phyloP scores from a whole-genome alignment of 108 stramenopile genomes.

The Fragilaria crotonensis region DNA sequence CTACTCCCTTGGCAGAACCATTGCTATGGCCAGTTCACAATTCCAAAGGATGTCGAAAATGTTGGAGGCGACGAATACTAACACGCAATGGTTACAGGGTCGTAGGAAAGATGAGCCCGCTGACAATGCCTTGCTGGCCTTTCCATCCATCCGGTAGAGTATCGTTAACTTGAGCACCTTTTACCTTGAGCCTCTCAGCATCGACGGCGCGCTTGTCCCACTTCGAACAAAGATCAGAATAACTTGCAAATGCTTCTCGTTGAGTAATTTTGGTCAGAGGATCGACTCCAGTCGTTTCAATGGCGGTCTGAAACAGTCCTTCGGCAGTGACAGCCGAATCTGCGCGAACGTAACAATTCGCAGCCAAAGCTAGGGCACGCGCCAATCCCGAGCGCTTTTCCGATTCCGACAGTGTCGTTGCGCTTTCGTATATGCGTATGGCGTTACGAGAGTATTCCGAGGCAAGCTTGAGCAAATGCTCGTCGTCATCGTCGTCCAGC shows the following conservation, averaged over 20 bases:
- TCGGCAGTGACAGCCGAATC: constrained; percentile 77
- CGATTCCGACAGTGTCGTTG: background rate
- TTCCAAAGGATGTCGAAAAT: too few species aligned
- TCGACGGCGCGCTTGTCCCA: constrained; percentile 76
- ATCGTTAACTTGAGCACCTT: constrained; percentile 39
- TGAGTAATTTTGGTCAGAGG: constrained; percentile 45
- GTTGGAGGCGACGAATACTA: too few species aligned
- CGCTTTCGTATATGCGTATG: constrained; percentile 45
- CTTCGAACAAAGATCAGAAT: constrained; percentile 50
- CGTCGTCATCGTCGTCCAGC: background rate
- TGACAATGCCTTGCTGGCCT: constrained; percentile 27
- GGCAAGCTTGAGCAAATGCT: constrained; percentile 41
- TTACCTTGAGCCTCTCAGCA: constrained; percentile 36
- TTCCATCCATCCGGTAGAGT: constrained; percentile 39
- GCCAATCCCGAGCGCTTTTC: constrained; percentile 29
- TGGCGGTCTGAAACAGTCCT: constrained; percentile 73
- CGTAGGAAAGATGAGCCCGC: constrained; percentile 47
- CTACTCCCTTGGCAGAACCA: too few species aligned
- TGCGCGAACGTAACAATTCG: constrained; percentile 58
- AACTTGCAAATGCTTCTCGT: constrained; percentile 43
- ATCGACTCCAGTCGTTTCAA: constrained; percentile 25
- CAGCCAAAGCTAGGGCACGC: constrained; percentile 49
- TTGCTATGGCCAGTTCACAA: too few species aligned
- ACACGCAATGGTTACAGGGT: too few species aligned
- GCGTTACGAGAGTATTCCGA: constrained; percentile 63